Percentiles rank a stretch among this genome's conserved stretches.
phyloP scores from a whole-genome alignment of 352 stramenopile genomes.

The Peronospora tabacina region DNA sequence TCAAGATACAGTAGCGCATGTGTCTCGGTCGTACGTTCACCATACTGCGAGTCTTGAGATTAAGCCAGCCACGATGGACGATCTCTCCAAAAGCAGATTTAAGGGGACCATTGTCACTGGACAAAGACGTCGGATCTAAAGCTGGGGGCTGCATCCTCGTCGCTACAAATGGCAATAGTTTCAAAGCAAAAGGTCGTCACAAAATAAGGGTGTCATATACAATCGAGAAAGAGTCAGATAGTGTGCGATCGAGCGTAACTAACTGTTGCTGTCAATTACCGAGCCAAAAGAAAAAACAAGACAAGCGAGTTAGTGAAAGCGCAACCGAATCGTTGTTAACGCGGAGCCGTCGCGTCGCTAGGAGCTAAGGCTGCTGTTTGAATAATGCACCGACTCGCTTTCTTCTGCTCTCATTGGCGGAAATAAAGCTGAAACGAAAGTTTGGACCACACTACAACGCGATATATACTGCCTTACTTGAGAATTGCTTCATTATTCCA shows the following conservation, averaged over 20 bases:
- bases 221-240: constrained; percentile 5
- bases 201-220: constrained; percentile 7
- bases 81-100: constrained; percentile 60
- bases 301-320: constrained; percentile 6
- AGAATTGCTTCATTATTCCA: too few relatives aligned
- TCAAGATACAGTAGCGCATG: constrained; percentile 82
- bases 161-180: constrained; percentile 12
- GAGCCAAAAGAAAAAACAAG: not conserved
- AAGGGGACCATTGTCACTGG: constrained; percentile 44
- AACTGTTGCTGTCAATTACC: constrained; percentile 6
- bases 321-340: too few relatives aligned
- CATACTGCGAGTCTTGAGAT: constrained; percentile 83
- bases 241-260: not conserved
- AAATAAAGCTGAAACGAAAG: constrained; percentile 9
- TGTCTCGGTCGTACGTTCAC: constrained; percentile 78
- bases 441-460: too few relatives aligned
- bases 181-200: not conserved
- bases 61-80: constrained; percentile 72
- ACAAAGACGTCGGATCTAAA: constrained; percentile 49
- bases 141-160: constrained; percentile 25
- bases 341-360: constrained; percentile 14
- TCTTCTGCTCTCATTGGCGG: constrained; percentile 14
- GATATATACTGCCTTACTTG: too few relatives aligned
- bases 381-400: not conserved
- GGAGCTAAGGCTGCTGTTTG: constrained; percentile 1